These are phyloP conservation scores for Cryptococcus sp. DNA, from an alignment of 1,284 basidiomycete genomes.

Conservation along the genomic window DNA sequence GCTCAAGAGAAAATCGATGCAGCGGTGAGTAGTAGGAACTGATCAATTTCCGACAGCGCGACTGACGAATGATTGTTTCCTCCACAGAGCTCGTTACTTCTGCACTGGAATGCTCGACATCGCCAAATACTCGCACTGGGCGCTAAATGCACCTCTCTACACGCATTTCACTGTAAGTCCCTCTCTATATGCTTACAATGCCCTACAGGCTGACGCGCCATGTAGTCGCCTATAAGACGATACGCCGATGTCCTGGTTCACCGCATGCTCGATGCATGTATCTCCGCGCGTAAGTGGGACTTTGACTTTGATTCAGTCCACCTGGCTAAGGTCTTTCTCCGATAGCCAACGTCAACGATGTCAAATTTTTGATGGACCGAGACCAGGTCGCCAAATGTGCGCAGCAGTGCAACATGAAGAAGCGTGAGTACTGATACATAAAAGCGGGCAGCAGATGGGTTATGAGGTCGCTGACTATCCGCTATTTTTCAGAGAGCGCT, in stretches of 20 bases:
- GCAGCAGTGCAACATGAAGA: slow-evolving; percentile 93
- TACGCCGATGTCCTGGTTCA: slow-evolving; percentile 91
- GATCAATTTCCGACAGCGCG: not conserved
- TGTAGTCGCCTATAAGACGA: slow-evolving; percentile 75
- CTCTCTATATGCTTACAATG: not conserved
- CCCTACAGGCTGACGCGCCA: slow-evolving; percentile 4
- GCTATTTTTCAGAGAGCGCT: slow-evolving; percentile 55
- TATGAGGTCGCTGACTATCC: not conserved
- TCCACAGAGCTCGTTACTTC: slow-evolving; percentile 87
- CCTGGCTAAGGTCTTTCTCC: not conserved
- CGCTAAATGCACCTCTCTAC: slow-evolving; percentile 87
- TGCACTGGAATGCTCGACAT: slow-evolving; percentile 99
- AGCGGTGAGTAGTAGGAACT: slow-evolving; percentile 26
- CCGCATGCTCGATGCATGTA: slow-evolving; percentile 92
- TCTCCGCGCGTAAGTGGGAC: slow-evolving; percentile 61
- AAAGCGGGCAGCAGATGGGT: no score
- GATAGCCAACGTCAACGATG: slow-evolving; percentile 57
- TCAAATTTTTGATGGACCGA: slow-evolving; percentile 94
- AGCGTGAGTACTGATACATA: slow-evolving; percentile 26
- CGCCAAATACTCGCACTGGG: slow-evolving; percentile 93
- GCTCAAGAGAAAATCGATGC: slow-evolving; percentile 84
- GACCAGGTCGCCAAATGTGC: slow-evolving; percentile 97
- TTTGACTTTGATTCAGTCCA: not conserved
- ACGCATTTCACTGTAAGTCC: slow-evolving; percentile 80
- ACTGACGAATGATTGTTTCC: slow-evolving; percentile 3